phyloP scores from a whole-genome alignment of 129 eudicot species.

The Chrysanthemum lavandulifolium region DNA sequence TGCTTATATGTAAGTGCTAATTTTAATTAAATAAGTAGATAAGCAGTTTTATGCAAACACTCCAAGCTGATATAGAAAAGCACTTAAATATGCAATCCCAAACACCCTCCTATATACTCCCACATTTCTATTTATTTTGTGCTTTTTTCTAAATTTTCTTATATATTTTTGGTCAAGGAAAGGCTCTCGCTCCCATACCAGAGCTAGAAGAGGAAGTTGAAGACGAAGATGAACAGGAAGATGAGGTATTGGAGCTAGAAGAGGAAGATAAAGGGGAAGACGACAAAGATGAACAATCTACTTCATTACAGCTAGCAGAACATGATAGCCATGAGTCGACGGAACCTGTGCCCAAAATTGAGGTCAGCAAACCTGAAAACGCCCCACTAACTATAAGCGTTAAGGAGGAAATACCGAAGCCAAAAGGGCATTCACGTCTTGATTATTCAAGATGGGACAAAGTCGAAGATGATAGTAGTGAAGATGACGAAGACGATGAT shows the following conservation, averaged over 20 bases:
- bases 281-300: slow-evolving; percentile 21
- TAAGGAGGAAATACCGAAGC: slow-evolving; percentile 59
- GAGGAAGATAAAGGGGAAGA: slow-evolving; percentile 29
- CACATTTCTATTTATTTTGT: background rate
- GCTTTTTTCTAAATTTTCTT: background rate
- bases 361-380: slow-evolving; percentile 22
- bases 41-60: no score
- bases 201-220: slow-evolving; percentile 81
- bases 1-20: background rate
- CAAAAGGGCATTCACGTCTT: slow-evolving; percentile 85
- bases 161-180: slow-evolving; percentile 58
- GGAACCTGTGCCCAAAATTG: slow-evolving; percentile 17
- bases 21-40: no score
- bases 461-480: slow-evolving; percentile 85
- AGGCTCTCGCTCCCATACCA: slow-evolving; percentile 96
- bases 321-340: slow-evolving; percentile 10
- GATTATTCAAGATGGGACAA: slow-evolving; percentile 90
- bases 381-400: slow-evolving; percentile 28
- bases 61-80: no score
- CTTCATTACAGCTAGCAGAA: slow-evolving; percentile 25
- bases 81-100: background rate
- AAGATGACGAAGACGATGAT: slow-evolving; percentile 80
- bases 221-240: slow-evolving; percentile 49
- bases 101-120: background rate
- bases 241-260: slow-evolving; percentile 22